Conservation (phyloP, 495 filamentous ascomycete genomes). For the Alectoria sarmentosa region DNA sequence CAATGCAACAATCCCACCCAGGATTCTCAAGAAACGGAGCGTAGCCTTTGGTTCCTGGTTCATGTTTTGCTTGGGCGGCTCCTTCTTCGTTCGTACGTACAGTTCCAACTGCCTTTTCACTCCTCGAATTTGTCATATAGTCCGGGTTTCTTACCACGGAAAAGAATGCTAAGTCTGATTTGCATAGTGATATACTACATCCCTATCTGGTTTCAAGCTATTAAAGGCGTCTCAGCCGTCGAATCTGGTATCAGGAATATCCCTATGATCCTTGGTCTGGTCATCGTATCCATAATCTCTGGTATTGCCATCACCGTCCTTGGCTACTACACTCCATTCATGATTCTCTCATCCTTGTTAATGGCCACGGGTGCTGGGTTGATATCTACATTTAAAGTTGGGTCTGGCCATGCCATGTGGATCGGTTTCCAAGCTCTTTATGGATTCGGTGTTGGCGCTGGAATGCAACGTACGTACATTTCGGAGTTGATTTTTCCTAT, state of each 20-base stretch:
- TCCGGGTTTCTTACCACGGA: background rate
- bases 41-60: slow-evolving; percentile 52
- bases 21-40: slow-evolving; percentile 65
- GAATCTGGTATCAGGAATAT: slow-evolving; percentile 72
- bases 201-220: slow-evolving; percentile 85
- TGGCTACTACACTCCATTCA: slow-evolving; percentile 74
- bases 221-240: slow-evolving; percentile 61
- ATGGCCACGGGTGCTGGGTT: slow-evolving; percentile 63
- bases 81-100: slow-evolving; percentile 56
- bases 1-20: slow-evolving; percentile 68
- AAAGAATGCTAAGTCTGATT: background rate
- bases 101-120: slow-evolving; percentile 9
- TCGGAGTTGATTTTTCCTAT: too few species aligned
- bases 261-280: slow-evolving; percentile 60
- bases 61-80: slow-evolving; percentile 48
- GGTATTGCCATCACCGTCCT: slow-evolving; percentile 54
- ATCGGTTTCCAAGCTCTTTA: slow-evolving; percentile 71
- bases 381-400: slow-evolving; percentile 52
- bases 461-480: too few species aligned
- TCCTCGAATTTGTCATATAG: background rate
- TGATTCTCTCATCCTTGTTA: slow-evolving; percentile 54
- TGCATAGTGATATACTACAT: slow-evolving; percentile 43
- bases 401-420: slow-evolving; percentile 54
- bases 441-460: slow-evolving; percentile 61
- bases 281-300: slow-evolving; percentile 52